phyloP scores from a whole-genome alignment of 345 rosid species.

The Dimocarpus longan region DNA sequence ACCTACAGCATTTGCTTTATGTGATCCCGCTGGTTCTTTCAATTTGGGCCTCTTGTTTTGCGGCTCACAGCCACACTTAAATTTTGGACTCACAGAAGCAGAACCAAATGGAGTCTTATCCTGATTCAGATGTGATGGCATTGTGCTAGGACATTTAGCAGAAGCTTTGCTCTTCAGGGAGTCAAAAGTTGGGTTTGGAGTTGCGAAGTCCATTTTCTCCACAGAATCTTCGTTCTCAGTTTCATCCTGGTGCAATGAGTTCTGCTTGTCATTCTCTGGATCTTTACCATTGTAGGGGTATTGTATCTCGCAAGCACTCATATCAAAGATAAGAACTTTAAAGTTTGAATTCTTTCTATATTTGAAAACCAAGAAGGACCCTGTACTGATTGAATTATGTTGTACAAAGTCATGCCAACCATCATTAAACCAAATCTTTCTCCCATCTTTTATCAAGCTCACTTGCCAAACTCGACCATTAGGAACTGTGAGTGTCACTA shows the following conservation, averaged over 20 bases:
- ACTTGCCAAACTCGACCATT: conserved; percentile 42
- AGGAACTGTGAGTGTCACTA: conserved; percentile 31
- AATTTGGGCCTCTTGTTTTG: conserved; percentile 13
- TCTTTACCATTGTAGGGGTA: conserved; percentile 35
- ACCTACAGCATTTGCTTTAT: not conserved
- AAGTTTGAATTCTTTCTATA: conserved; percentile 38
- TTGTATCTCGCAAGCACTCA: conserved; percentile 39
- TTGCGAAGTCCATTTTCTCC: not conserved
- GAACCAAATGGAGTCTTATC: not conserved
- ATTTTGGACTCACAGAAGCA: not conserved
- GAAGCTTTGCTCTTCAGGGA: not conserved
- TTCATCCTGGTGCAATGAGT: not conserved
- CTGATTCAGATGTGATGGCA: conserved; percentile 21
- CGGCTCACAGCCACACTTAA: not conserved
- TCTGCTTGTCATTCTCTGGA: not conserved
- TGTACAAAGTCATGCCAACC: conserved; percentile 48
- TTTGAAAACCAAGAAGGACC: conserved; percentile 42
- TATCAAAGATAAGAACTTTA: conserved; percentile 37
- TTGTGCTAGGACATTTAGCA: conserved; percentile 3
- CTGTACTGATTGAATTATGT: conserved; percentile 34
- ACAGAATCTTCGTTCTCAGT: not conserved
- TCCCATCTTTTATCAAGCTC: conserved; percentile 29
- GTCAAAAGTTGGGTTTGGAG: not conserved
- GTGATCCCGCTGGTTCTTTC: conserved; percentile 20
- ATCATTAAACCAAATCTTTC: conserved; percentile 41